Evolutionary conservation across 2,329 filamentous ascomycete species (phyloP), one percentile per base, ranked within the genome.

Genomic region (Zymoseptoria passerinii): DNA sequence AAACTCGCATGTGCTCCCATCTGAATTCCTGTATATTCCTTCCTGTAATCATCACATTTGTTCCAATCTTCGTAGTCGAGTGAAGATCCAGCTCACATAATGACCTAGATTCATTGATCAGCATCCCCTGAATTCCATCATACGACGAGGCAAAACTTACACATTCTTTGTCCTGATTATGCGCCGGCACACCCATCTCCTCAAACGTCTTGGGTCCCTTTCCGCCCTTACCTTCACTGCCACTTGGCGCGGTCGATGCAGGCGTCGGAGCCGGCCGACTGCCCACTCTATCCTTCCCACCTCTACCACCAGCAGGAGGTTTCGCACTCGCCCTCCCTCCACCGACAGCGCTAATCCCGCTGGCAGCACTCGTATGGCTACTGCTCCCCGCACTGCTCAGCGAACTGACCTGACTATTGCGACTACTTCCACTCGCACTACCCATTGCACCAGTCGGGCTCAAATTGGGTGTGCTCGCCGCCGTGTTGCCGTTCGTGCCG

Each of bases 171-270:
- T 96, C 89, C 61, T 86, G 82, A 74, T 94, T 92, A 52, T 81
- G 85, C 68, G 86, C 82, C 6, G 91, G 90, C 67, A 99, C 92
- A 48, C 94, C 94, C 94, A 99, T 99, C 71, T 95, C 92, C 71
- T 96, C 92, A 73, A 99, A 99, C 0, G 94, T 97, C 67, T 94
- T 90, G 0, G 94, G 92, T 9, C 92, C 94, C 70, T 91, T 89
- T 16, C 35, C 35, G 16, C 35, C 35, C 13, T 16, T 16, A n/a
- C 16, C n/a, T 44, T 16, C 35, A n/a, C 35, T 13, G 13, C 35
- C 35, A 16, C 35, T 44, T 13, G 35, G 16, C 35, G 23, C 23
- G 23, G 23, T 23, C 23, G 35, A 5, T 7, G 35, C 35, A 6
- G 35, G 35, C 35, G 35, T 16, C 7, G 35, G 16, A 44, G 10